Evolutionary conservation across 2,329 filamentous ascomycete genomes (phyloP), one percentile per base, ranked within the genome.

Genomic region (Pestalotiopsis fici): DNA sequence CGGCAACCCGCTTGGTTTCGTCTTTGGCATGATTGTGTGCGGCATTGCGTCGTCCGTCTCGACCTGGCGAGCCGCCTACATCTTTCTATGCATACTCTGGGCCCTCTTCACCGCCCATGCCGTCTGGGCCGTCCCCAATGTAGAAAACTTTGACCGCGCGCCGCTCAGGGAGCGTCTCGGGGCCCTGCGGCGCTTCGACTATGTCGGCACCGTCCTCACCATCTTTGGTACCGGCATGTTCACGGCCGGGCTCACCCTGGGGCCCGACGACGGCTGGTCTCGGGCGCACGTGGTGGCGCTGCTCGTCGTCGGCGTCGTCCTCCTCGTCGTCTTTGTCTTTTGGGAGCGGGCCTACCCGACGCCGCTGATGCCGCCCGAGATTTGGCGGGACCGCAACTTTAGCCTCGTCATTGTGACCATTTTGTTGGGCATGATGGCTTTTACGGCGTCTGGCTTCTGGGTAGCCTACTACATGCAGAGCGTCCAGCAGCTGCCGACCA

Each of bases 211-310:
- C 0, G 72, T 84, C 1, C 76, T 91, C 68, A 88, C 89, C 3
- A 83, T 92, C 39, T 81, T 86, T n/a, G 90, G 90, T 0, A 89
- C 91, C 67, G 89, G 88, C 3, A 83, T 90, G 81, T 87, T 91
- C 73, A 89, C 88, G 15, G 87, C 87, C 25, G 86, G 86, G 1
- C 79, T 91, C 67, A 89, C 83, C 78, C 73, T 83, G 13, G 87
- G 88, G 47, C 88, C 89, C 1, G 79, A 85, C 1, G 76, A 89
- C 63, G 90, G 90, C 2, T 93, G 90, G 90, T 82, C 80, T 43
- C 86, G 87, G 0, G 79, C 84, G 2, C 89, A 90, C 71, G 87
- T 92, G 2, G 85, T 93, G 13, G 86, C 85, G 0, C 78, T 92
- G 56, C 81, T 93, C 21, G 80, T 91, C 23, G 75, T 91, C 7